Conservation (phyloP, 352 stramenopile genomes). For the Pseudoperonospora humuli region DNA sequence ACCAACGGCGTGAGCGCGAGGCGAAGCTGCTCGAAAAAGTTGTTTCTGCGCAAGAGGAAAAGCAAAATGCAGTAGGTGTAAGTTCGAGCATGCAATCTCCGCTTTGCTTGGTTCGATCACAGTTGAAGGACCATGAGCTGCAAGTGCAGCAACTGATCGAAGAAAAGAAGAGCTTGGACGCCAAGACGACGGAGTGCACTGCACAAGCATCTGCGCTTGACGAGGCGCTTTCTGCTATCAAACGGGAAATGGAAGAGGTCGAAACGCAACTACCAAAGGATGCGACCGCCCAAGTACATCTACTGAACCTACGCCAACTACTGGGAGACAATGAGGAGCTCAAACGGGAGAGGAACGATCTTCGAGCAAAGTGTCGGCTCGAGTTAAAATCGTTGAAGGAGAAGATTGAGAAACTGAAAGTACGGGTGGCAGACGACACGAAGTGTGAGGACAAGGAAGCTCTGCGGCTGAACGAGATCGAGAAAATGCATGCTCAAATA, state of each 20-base stretch:
- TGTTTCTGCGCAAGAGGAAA: conserved; percentile 29
- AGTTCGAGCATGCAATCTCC: conserved; percentile 2
- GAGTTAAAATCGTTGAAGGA: conserved; percentile 35
- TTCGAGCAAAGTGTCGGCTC: conserved; percentile 36
- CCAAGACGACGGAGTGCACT: conserved; percentile 20
- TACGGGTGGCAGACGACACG: conserved; percentile 25
- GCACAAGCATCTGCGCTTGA: conserved; percentile 20
- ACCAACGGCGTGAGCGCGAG: conserved; percentile 38
- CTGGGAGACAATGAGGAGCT: conserved; percentile 45
- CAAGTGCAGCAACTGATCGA: conserved; percentile 37
- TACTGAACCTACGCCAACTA: conserved; percentile 29
- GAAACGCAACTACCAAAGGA: conserved; percentile 28
- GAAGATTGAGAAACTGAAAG: conserved; percentile 34
- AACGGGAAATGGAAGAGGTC: conserved; percentile 35
- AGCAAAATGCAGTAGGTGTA: conserved; percentile 6
- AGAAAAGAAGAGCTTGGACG: conserved; percentile 34
- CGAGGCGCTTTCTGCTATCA: conserved; percentile 24
- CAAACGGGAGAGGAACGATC: conserved; percentile 40
- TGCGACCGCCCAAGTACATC: conserved; percentile 12
- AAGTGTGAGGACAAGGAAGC: conserved; percentile 39
- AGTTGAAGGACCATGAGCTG: conserved; percentile 29
- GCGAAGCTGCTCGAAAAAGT: conserved; percentile 43
- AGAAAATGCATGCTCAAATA: conserved; percentile 66
- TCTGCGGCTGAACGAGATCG: conserved; percentile 40
- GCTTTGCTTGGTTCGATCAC: conserved; percentile 12